These are phyloP conservation scores for Podaxis rugospora DNA, from an alignment of 768 basidiomycete genomes.

Conservation along the genomic window DNA sequence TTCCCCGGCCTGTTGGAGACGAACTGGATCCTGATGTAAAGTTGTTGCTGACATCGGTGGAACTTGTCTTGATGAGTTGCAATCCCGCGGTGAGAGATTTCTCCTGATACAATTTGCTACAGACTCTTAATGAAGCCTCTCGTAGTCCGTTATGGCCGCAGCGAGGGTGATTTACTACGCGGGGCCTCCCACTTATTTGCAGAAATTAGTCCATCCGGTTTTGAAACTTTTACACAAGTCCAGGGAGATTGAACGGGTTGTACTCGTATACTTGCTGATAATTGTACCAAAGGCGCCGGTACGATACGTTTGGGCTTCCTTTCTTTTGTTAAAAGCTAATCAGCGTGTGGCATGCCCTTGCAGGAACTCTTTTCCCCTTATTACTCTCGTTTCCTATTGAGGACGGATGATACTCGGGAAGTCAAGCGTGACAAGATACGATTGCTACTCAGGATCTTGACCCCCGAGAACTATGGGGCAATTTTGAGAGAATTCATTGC, in stretches of 20 bases:
- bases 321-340: background rate
- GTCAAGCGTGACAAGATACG: slow-evolving; percentile 76
- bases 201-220: slow-evolving; percentile 65
- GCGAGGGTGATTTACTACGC: slow-evolving; percentile 72
- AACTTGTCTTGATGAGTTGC: slow-evolving; percentile 78
- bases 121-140: background rate
- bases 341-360: background rate
- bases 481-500: slow-evolving; percentile 86
- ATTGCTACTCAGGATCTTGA: slow-evolving; percentile 64
- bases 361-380: slow-evolving; percentile 63
- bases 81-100: slow-evolving; percentile 75
- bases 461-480: slow-evolving; percentile 58
- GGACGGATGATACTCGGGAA: slow-evolving; percentile 57
- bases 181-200: slow-evolving; percentile 49
- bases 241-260: slow-evolving; percentile 71
- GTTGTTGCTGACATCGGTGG: slow-evolving; percentile 64
- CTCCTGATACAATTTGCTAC: background rate
- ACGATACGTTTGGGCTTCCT: slow-evolving; percentile 22
- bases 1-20: slow-evolving; percentile 56
- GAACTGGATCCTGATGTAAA: slow-evolving; percentile 78
- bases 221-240: slow-evolving; percentile 67
- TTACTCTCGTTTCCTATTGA: slow-evolving; percentile 65
- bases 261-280: slow-evolving; percentile 63
- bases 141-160: slow-evolving; percentile 76
- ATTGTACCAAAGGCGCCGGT: slow-evolving; percentile 69